These are phyloP conservation scores for Aspergillus sclerotioniger DNA, from an alignment of 495 filamentous ascomycete species.

Conservation along the genomic window DNA sequence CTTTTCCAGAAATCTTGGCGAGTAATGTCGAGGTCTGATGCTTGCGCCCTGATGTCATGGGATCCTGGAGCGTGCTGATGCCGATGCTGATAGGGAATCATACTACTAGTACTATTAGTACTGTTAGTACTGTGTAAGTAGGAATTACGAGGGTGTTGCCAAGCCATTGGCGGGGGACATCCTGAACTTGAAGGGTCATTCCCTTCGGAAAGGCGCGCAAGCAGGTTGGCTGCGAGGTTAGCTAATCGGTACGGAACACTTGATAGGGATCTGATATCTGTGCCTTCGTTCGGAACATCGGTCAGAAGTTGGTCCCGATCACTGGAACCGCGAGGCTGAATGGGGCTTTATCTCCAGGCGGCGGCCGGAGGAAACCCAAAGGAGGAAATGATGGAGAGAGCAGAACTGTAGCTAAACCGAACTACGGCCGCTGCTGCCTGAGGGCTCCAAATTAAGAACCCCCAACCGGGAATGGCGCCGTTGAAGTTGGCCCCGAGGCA, in stretches of 20 bases:
- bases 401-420: background rate
- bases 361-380: slow-evolving; percentile 11
- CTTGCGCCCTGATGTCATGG: background rate
- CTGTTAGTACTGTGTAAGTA: too few species aligned
- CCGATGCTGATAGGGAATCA: background rate
- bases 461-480: slow-evolving; percentile 1
- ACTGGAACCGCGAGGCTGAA: slow-evolving; percentile 3
- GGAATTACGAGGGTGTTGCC: too few species aligned
- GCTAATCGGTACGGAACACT: too few species aligned
- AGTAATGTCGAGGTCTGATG: background rate
- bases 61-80: background rate
- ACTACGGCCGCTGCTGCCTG: slow-evolving; percentile 10
- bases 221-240: too few species aligned
- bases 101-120: too few species aligned
- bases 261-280: background rate
- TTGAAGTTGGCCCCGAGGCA: slow-evolving; percentile 11
- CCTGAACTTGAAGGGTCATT: too few species aligned
- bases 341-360: slow-evolving; percentile 10
- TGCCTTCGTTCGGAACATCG: background rate
- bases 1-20: slow-evolving; percentile 5
- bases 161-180: too few species aligned
- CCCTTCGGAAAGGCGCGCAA: too few species aligned
- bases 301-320: slow-evolving; percentile 7
- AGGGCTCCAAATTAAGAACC: slow-evolving; percentile 21
- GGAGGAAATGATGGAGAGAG: background rate